These are phyloP conservation scores for Floccularia luteovirens DNA, from an alignment of 768 basidiomycete species.

Conservation along the genomic window DNA sequence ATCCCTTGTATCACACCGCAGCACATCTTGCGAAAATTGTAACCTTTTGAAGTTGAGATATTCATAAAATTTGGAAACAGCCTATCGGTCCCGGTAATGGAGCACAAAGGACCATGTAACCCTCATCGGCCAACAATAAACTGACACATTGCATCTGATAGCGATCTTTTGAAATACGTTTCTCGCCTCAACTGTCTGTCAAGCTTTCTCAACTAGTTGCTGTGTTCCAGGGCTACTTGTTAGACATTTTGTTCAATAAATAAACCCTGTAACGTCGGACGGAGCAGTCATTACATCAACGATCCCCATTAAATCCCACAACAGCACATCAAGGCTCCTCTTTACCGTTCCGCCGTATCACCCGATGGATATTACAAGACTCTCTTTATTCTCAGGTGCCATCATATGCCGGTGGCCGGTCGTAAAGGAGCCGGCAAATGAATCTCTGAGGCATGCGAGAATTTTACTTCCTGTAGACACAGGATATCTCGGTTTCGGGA, in stretches of 20 bases:
- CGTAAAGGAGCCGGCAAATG: constrained; percentile 12
- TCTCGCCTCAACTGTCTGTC: no score
- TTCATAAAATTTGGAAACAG: not conserved
- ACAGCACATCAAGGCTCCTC: constrained; percentile 12
- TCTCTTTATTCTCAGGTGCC: constrained; percentile 16
- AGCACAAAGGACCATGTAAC: not conserved
- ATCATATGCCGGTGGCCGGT: constrained; percentile 18
- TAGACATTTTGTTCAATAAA: no score
- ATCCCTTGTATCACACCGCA: not conserved
- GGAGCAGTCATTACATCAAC: not conserved
- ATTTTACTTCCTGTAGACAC: constrained; percentile 14
- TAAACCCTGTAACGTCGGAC: constrained; percentile 2
- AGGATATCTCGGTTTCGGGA: constrained; percentile 14
- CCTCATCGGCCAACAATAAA: not conserved
- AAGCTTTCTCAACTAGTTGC: no score
- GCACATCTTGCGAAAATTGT: constrained; percentile 2
- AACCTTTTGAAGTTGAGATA: not conserved
- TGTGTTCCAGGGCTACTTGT: no score
- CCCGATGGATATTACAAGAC: constrained; percentile 13
- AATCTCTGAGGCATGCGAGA: constrained; percentile 15
- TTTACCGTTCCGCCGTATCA: constrained; percentile 15
- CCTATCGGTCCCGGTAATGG: not conserved
- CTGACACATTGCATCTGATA: not conserved
- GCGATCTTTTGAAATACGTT: not conserved
- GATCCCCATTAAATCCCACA: constrained; percentile 12